Base-by-base conservation (phyloP, 768 basidiomycete genomes). In the Strobilomyces dryophilus region DNA sequence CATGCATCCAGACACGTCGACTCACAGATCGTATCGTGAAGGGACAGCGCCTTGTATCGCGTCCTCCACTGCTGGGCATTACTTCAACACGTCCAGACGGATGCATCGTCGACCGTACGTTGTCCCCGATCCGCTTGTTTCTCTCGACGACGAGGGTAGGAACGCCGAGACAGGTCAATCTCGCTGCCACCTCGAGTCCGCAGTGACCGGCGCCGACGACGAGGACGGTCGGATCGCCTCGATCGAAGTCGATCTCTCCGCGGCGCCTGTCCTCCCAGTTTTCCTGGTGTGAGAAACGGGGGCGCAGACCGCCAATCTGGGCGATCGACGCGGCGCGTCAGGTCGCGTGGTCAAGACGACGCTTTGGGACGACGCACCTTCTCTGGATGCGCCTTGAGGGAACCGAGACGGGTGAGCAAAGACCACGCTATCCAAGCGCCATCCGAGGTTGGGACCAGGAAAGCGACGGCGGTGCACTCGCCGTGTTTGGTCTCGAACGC, bases 161-260 rank as follows among this genome's bases (percentile, higher is more conserved):
- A 15, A 89, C 71, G 17, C 78, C 78, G 27, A 87, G 68, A 35
- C 68, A 70, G 56, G 82, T 81, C 55, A 90, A 68, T 24, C 84
- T 72, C 2, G 85, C 83, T 0, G 86, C 85, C 1, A 82, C 60
- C 35, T 73, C 78, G 40, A 91, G 67, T 4, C 87, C 88, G 56
- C 79, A 78, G 52, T 87, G 88, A 1, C 84, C 84, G 4, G 76
- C 84, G 9, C 84, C 83, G 20, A 86, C 72, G 42, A 88, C 66
- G 37, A 88, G 69, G 8, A 88, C 87, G 1, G 74, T 73, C 0
- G 84, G 85, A 34, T 77, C 72, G 11, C 55, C 58, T 20, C 74
- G 74, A 31, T 69, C 70, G 58, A 83, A 83, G 26, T 74, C 71
- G 8, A 62, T 49, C 55, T 79, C 74, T 10, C 63, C 63, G 42